Evolutionary conservation across 2,329 filamentous ascomycete genomes (phyloP).

Genomic region (Rhexocercosporidium sp.): DNA sequence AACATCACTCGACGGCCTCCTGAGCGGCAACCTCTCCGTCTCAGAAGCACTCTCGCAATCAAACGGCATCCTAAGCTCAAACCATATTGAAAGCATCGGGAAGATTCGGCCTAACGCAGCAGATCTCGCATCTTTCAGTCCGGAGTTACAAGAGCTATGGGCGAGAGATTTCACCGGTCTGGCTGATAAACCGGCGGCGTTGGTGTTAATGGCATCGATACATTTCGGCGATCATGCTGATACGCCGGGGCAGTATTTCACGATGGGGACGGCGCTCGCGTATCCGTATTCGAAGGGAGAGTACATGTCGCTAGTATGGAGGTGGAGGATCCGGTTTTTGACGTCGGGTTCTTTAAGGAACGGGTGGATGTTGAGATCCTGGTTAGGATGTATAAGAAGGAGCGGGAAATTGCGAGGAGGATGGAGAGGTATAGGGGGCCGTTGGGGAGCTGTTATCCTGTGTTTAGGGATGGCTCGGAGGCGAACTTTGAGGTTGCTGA

Average conservation of each 20-base stretch:
- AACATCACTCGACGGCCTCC: not conserved
- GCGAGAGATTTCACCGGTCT: not conserved
- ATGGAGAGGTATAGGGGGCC: not conserved
- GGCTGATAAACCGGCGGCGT: not conserved
- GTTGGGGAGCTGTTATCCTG: not conserved
- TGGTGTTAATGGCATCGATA: not conserved
- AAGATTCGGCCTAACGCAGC: not conserved
- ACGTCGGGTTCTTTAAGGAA: not conserved
- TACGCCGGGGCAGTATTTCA: not conserved
- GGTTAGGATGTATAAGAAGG: not conserved
- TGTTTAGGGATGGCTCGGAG: not conserved
- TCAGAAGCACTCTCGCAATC: not conserved
- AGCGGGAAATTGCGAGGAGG: not conserved
- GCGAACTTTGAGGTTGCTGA: not conserved
- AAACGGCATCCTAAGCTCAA: not conserved
- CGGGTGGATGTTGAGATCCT: not conserved
- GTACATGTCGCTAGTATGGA: not conserved
- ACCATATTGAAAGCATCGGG: not conserved
- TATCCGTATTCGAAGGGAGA: not conserved
- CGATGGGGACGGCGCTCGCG: not conserved
- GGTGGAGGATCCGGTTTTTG: not conserved
- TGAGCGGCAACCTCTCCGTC: not conserved
- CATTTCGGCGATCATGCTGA: not conserved
- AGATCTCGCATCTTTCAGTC: not conserved
- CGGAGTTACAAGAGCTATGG: not conserved